phyloP scores from a whole-genome alignment of 2,329 filamentous ascomycete genomes.

The Elsinoe ampelina region DNA sequence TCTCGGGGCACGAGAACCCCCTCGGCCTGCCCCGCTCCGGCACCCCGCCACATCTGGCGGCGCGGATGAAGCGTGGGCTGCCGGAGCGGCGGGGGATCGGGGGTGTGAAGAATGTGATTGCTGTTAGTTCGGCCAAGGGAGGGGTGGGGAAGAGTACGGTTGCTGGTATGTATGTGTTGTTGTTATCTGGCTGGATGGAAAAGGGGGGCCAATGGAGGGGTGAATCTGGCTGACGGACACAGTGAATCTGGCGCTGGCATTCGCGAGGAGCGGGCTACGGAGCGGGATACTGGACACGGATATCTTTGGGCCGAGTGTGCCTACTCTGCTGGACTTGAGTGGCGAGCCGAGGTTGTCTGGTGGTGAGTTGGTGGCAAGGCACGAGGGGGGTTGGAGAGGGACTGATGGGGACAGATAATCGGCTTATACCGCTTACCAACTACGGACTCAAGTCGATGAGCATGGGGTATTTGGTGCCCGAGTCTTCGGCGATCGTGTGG shows the following conservation, averaged over 20 bases:
- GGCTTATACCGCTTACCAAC: conserved; percentile 78
- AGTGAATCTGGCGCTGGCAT: conserved; percentile 75
- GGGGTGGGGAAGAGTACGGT: conserved; percentile 98
- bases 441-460: conserved; percentile 98
- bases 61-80: conserved; percentile 66
- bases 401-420: conserved; percentile 50
- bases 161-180: conserved; percentile 47
- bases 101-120: conserved; percentile 82
- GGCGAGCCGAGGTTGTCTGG: conserved; percentile 62
- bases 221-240: not conserved
- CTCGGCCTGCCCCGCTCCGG: conserved; percentile 74
- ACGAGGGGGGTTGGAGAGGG: not conserved
- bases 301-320: conserved; percentile 92
- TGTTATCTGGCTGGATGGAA: not conserved
- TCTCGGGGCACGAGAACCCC: conserved; percentile 72
- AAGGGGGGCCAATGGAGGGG: no score
- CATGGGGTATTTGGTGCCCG: conserved; percentile 84
- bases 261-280: conserved; percentile 71
- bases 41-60: conserved; percentile 53
- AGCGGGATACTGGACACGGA: conserved; percentile 89
- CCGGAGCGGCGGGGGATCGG: conserved; percentile 72
- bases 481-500: conserved; percentile 82
- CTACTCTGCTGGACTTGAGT: conserved; percentile 63
- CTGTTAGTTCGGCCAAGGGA: conserved; percentile 94
- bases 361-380: conserved; percentile 42